Percentiles rank a stretch among this genome's conserved stretches.
Evolutionary conservation across 306 rosid species (phyloP).

Genomic region (Geum urbanum): DNA sequence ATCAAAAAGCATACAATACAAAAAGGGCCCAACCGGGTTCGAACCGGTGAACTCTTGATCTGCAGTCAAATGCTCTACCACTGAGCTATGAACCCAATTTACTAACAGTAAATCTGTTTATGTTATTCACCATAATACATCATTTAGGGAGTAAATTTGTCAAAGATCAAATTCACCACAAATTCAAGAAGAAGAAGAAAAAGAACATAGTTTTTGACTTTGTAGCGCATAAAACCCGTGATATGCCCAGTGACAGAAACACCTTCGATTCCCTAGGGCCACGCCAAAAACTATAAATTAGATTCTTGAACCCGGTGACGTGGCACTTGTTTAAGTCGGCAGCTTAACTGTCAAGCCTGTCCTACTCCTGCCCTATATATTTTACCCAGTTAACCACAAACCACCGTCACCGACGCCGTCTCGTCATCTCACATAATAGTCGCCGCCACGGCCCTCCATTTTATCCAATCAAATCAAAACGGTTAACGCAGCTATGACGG

Average conservation of each 20-base stretch:
- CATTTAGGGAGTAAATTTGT: background rate
- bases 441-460: background rate
- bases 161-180: background rate
- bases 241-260: background rate
- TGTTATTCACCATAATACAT: no score
- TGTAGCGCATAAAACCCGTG: constrained; percentile 22
- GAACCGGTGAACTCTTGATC: constrained; percentile 5
- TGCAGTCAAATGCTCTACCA: constrained; percentile 7
- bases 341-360: constrained; percentile 21
- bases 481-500: background rate
- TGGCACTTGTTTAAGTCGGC: constrained; percentile 7
- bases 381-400: background rate
- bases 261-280: background rate
- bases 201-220: background rate
- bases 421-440: background rate
- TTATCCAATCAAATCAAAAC: background rate
- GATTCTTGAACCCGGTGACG: constrained; percentile 15
- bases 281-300: background rate
- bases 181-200: no score
- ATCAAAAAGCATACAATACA: background rate
- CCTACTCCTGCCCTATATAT: background rate
- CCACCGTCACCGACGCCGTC: background rate
- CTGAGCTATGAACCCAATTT: background rate
- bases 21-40: constrained; percentile 4
- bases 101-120: background rate